Evolutionary conservation across 768 basidiomycete genomes (phyloP), one percentile per base, ranked within the genome.

Genomic region (Asterophora parasitica): DNA sequence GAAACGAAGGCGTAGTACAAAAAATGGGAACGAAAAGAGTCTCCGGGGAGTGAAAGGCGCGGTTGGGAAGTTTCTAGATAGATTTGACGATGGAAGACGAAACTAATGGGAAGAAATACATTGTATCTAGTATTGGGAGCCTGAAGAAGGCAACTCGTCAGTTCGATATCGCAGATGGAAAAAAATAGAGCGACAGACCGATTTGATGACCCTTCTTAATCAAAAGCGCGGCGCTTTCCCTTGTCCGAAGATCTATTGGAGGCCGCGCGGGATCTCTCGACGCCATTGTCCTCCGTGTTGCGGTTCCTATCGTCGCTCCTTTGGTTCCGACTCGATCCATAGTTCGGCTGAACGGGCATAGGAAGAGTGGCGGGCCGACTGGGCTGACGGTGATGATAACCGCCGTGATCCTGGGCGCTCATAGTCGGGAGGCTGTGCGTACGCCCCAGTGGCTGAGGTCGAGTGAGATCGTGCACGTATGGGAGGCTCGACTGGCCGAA

Each of bases 281-380:
- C 27, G 15, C n/a, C 33, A 3, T 32, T 33, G 20, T 15, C 31
- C 12, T 31, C 7, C 15, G 39, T 33, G 15, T 44, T 48, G 16
- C 4, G 7, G 15, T 40, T n/a, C n/a, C n/a, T n/a, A n/a, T n/a
- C n/a, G n/a, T n/a, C n/a, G n/a, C n/a, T n/a, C n/a, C n/a, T n/a
- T n/a, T n/a, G n/a, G n/a, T n/a, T n/a, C n/a, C n/a, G n/a, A n/a
- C n/a, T 23, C 23, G 23, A 23, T 23, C 23, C 23, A 6, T 23
- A 23, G 23, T 23, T 23, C 23, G 23, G 31, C 38, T 12, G 6
- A 11, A 33, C 43, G 9, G 20, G 35, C 15, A 49, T 36, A 16
- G 47, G 52, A 12, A 46, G 19, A 10, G 52, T 53, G 12, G 48
- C 42, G 16, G 51, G 39, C 20, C 51, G 28, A 6, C 26, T 42